Evolutionary conservation across 495 filamentous ascomycete genomes (phyloP).

Genomic region (Peziza echinospora): DNA sequence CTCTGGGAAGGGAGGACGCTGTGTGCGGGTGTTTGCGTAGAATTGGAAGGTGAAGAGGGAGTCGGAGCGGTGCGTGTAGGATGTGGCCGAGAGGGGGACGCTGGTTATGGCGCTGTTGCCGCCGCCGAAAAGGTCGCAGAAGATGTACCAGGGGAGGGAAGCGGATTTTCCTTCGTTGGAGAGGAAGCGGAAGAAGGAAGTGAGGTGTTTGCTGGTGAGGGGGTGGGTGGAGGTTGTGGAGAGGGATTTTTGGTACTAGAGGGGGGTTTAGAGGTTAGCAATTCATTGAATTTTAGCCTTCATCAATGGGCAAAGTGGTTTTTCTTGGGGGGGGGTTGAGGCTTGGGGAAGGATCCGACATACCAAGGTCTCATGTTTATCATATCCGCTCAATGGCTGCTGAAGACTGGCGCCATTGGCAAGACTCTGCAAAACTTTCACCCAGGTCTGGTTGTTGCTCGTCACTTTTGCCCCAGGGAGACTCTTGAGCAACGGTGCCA

Average conservation of each 20-base stretch:
- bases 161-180: constrained; percentile 12
- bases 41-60: not conserved
- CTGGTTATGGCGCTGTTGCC: no score
- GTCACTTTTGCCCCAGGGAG: not conserved
- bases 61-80: not conserved
- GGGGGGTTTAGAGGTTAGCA: no score
- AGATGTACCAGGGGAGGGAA: no score
- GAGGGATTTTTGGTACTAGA: no score
- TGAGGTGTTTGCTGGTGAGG: no score
- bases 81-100: no score
- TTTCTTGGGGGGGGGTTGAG: constrained; percentile 19
- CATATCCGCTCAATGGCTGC: no score
- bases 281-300: no score
- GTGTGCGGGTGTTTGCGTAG: not conserved
- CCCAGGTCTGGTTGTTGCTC: not conserved
- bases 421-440: not conserved
- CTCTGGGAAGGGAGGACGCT: not conserved
- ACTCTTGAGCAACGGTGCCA: not conserved
- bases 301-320: constrained; percentile 22
- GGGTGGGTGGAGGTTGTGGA: no score
- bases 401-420: not conserved
- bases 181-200: constrained; percentile 28
- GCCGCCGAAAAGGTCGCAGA: no score
- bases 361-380: constrained; percentile 29
- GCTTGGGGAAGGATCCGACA: constrained; percentile 33